phyloP scores from a whole-genome alignment of 257 asterid species.

The Rehmannia glutinosa region DNA sequence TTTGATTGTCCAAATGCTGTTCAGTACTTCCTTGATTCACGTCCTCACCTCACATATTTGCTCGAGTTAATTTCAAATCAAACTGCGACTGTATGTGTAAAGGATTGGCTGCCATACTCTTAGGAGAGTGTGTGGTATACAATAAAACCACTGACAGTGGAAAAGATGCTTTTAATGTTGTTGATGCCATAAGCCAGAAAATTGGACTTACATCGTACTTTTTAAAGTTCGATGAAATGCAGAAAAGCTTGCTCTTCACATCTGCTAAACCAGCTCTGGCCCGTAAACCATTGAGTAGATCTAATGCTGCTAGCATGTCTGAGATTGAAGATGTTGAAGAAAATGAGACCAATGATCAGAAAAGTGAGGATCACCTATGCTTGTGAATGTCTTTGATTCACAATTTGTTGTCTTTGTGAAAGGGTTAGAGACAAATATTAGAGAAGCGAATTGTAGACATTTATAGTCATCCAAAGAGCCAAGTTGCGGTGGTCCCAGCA shows the following conservation, averaged over 20 bases:
- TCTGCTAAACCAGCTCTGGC: constrained; percentile 55
- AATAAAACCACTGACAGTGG: constrained; percentile 49
- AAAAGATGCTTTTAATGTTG: constrained; percentile 56
- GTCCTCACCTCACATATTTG: constrained; percentile 78
- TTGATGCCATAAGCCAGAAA: constrained; percentile 78
- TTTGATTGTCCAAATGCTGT: constrained; percentile 79
- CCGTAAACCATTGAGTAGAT: constrained; percentile 71
- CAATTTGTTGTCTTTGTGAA: constrained; percentile 59
- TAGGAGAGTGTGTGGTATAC: constrained; percentile 67
- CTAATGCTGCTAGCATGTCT: constrained; percentile 79
- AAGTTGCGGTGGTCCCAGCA: constrained; percentile 80
- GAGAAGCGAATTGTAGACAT: constrained; percentile 64
- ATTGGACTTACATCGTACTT: constrained; percentile 74
- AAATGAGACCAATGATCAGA: constrained; percentile 50
- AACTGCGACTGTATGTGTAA: constrained; percentile 47
- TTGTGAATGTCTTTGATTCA: constrained; percentile 58
- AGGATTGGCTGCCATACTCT: constrained; percentile 72
- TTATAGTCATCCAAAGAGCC: constrained; percentile 78
- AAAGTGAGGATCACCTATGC: constrained; percentile 63
- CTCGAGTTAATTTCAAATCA: constrained; percentile 68
- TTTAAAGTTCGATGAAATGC: constrained; percentile 72
- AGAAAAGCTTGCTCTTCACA: constrained; percentile 55
- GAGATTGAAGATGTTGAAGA: constrained; percentile 74
- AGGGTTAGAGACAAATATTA: constrained; percentile 57
- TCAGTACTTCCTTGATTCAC: constrained; percentile 74